A percentile compares a stretch with the other conserved stretches of the same genome.
These are phyloP conservation scores for Naganishia sp. DNA, from an alignment of 1,284 basidiomycete genomes.

Conservation along the genomic window DNA sequence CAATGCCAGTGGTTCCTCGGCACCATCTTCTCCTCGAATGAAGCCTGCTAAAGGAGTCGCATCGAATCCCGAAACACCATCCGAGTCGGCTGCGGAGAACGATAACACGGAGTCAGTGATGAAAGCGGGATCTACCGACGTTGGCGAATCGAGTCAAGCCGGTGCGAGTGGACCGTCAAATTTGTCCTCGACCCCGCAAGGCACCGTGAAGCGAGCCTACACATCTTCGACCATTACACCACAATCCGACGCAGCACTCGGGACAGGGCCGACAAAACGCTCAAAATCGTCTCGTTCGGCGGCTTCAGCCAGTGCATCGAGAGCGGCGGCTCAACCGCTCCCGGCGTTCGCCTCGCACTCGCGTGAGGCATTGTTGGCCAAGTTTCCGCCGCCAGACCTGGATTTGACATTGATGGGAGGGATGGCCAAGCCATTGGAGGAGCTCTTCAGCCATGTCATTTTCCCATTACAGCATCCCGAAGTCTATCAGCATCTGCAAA, in stretches of 20 bases:
- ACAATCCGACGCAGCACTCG: conserved; percentile 9
- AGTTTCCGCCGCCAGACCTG: conserved; percentile 51
- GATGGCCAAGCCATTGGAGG: conserved; percentile 79
- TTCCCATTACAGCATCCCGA: conserved; percentile 95
- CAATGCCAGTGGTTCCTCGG: conserved; percentile 26
- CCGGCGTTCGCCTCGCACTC: conserved; percentile 26
- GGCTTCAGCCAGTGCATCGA: conserved; percentile 9
- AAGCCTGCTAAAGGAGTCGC: conserved; percentile 14
- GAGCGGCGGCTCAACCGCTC: conserved; percentile 3
- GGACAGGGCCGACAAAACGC: conserved; percentile 7
- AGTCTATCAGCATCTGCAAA: conserved; percentile 88
- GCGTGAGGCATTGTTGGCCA: conserved; percentile 35
- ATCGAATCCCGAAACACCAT: conserved; percentile 9
- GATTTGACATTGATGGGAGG: conserved; percentile 84
- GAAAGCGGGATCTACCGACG: not conserved
- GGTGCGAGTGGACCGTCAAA: not conserved
- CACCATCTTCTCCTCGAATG: conserved; percentile 14
- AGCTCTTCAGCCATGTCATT: conserved; percentile 90
- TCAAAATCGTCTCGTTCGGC: conserved; percentile 22
- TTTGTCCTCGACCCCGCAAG: conserved; percentile 10
- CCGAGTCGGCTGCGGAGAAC: not conserved
- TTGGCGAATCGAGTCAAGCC: not conserved
- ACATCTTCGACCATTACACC: conserved; percentile 24
- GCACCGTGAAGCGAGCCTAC: conserved; percentile 19
- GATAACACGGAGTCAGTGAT: not conserved